Evolutionary conservation across 2,329 filamentous ascomycete species (phyloP).

Genomic region (Ceratocystis colombiana): DNA sequence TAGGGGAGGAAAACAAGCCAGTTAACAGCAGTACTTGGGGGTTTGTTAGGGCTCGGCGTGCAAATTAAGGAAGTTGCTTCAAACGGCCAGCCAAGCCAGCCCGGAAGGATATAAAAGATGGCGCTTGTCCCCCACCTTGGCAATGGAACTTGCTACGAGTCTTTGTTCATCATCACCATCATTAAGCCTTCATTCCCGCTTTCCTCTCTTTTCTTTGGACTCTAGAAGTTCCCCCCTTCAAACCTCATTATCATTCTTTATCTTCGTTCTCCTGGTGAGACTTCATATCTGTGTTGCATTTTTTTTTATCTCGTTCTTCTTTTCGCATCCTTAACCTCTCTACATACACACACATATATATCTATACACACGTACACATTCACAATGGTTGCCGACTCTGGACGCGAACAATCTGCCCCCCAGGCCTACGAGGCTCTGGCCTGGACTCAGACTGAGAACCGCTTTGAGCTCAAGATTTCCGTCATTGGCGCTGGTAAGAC

Average conservation of each 20-base stretch:
- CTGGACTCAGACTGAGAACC: conserved; percentile 2
- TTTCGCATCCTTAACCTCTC: not conserved
- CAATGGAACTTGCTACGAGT: not conserved
- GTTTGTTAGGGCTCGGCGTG: not conserved
- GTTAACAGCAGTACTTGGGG: not conserved
- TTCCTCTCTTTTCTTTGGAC: not conserved
- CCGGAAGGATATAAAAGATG: not conserved
- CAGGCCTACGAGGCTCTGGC: conserved; percentile 19
- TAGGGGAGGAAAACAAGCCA: not conserved
- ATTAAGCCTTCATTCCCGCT: not conserved
- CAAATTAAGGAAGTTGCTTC: not conserved
- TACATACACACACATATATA: not conserved
- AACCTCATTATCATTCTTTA: conserved; percentile 4
- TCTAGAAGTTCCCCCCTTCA: not conserved
- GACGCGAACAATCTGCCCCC: conserved; percentile 18
- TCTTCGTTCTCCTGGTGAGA: conserved; percentile 11
- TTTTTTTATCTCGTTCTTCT: not conserved
- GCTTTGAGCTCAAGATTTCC: conserved; percentile 37
- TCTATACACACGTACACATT: not conserved
- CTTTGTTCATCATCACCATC: conserved; percentile 15
- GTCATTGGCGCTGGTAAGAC: conserved; percentile 43
- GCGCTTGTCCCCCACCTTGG: not conserved
- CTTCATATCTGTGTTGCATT: not conserved
- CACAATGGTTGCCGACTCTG: conserved; percentile 24
- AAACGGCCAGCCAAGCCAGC: not conserved